These are phyloP conservation scores for Wallacemonas rigidus DNA, from an alignment of 208 protist genomes.

Conservation along the genomic window DNA sequence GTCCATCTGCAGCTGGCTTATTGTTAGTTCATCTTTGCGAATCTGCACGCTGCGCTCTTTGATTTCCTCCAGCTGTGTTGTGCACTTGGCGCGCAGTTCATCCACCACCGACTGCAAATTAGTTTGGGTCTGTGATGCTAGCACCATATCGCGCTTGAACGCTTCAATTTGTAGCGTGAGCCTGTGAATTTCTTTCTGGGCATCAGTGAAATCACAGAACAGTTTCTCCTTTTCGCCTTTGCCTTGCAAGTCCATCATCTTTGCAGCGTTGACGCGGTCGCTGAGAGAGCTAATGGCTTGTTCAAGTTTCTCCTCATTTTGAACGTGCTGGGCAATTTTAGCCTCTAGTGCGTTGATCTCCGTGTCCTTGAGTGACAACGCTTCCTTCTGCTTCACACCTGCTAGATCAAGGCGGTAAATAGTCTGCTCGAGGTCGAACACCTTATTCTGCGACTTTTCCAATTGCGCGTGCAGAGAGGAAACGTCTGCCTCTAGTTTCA, in stretches of 20 bases:
- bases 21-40: constrained; percentile 58
- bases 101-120: constrained; percentile 55
- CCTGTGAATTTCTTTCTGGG: constrained; percentile 55
- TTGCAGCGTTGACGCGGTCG: constrained; percentile 68
- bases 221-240: constrained; percentile 65
- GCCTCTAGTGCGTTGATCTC: constrained; percentile 66
- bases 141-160: constrained; percentile 47
- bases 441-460: constrained; percentile 61
- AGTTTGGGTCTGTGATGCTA: constrained; percentile 40
- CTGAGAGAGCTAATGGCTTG: constrained; percentile 68
- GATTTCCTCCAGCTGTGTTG: constrained; percentile 45
- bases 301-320: constrained; percentile 67
- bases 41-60: constrained; percentile 68
- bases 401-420: constrained; percentile 71
- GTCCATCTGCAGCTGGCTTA: constrained; percentile 65
- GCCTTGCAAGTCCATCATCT: constrained; percentile 65
- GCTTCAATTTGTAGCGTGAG: constrained; percentile 52
- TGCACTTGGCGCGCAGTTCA: constrained; percentile 54
- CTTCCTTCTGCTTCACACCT: constrained; percentile 64
- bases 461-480: constrained; percentile 37
- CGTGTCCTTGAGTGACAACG: constrained; percentile 66
- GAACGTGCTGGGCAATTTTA: constrained; percentile 39
- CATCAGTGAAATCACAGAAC: constrained; percentile 56
- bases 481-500: constrained; percentile 41
- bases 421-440: constrained; percentile 66